Evolutionary conservation across 225 moss, liverwort and hornwort genomes (phyloP).

Genomic region (Rhytidiadelphus loreus): DNA sequence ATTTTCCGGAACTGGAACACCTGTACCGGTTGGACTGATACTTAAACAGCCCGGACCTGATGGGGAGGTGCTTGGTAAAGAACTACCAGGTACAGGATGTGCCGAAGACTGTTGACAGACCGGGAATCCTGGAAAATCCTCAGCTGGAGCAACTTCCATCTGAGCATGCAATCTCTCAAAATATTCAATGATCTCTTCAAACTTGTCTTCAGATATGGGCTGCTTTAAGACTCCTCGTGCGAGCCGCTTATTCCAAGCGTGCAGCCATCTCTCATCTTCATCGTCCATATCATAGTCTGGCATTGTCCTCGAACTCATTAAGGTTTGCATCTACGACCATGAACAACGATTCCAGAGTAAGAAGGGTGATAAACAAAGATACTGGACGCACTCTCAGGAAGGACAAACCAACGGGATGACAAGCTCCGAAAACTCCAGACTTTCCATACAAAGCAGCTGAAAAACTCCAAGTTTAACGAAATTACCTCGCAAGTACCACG

Average conservation of each 20-base stretch:
- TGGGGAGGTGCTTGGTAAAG: background rate
- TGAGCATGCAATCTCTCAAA: constrained; percentile 42
- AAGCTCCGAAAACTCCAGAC: background rate
- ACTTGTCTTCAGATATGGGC: constrained; percentile 48
- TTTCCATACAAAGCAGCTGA: background rate
- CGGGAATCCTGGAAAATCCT: background rate
- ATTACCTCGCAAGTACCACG: constrained; percentile 1
- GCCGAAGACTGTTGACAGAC: background rate
- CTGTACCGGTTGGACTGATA: background rate
- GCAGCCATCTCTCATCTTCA: constrained; percentile 59
- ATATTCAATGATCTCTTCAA: constrained; percentile 59
- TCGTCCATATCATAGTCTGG: constrained; percentile 66
- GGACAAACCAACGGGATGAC: background rate
- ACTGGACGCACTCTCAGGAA: background rate
- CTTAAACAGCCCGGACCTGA: constrained; percentile 2
- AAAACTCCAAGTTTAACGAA: background rate
- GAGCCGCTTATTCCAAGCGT: constrained; percentile 25
- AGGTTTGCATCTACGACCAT: constrained; percentile 6
- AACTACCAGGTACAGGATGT: background rate
- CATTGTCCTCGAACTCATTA: constrained; percentile 13
- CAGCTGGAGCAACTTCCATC: constrained; percentile 5
- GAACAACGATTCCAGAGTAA: background rate
- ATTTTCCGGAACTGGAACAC: constrained; percentile 2
- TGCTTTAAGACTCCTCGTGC: constrained; percentile 18
- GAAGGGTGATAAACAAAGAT: background rate